Conservation (phyloP, 257 asterid genomes). For the Solanum clarkiae region DNA sequence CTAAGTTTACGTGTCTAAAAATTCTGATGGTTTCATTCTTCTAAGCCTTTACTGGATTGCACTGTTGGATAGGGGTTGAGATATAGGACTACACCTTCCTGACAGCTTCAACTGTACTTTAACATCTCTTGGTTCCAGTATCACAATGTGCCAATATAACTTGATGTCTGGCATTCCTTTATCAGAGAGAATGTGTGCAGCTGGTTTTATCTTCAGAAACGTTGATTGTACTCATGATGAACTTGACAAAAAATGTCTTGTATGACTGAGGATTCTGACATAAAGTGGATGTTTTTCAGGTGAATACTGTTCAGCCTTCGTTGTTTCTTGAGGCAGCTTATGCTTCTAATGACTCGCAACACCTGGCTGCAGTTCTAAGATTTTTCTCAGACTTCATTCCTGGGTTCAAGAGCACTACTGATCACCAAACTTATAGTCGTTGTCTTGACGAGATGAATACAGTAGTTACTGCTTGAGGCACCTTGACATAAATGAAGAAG, state of each 20-base stretch:
- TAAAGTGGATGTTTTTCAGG: conserved; percentile 37
- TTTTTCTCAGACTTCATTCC: conserved; percentile 85
- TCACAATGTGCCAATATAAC: not conserved
- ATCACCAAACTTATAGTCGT: conserved; percentile 34
- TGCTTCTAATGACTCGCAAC: conserved; percentile 69
- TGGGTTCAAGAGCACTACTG: conserved; percentile 65
- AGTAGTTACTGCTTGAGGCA: conserved; percentile 3
- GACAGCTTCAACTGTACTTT: not conserved
- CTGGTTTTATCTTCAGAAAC: not conserved
- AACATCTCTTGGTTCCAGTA: not conserved
- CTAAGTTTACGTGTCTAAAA: not conserved
- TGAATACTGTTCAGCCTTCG: conserved; percentile 65
- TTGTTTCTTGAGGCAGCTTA: conserved; percentile 83
- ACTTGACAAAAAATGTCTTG: not conserved
- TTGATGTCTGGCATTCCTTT: not conserved
- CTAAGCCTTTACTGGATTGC: not conserved
- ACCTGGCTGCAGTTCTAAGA: conserved; percentile 73
- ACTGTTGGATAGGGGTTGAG: not conserved
- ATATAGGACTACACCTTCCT: not conserved
- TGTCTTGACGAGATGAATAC: conserved; percentile 49
- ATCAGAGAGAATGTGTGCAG: not conserved
- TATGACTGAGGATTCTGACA: not conserved
- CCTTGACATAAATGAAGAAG: not conserved
- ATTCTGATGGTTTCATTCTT: not conserved
- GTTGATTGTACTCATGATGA: not conserved